Evolutionary conservation across 2,329 filamentous ascomycete species (phyloP).

Genomic region (Botrytis pseudocinerea): DNA sequence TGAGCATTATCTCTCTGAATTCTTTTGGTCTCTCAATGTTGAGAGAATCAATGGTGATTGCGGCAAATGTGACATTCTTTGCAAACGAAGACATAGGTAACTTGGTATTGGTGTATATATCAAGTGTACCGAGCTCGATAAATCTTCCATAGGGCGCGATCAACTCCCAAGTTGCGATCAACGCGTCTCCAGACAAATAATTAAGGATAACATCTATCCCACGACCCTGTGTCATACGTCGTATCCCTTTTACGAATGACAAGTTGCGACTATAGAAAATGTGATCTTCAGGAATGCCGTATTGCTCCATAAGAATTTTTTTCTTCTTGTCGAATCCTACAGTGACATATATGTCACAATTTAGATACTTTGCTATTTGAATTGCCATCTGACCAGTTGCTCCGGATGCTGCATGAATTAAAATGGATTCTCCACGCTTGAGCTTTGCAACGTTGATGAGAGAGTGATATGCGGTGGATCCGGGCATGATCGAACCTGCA

Average conservation of each 20-base stretch:
- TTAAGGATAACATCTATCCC: slow-evolving; percentile 5
- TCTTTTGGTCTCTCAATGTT: too few relatives aligned
- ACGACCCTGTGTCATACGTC: not conserved
- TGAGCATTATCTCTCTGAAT: too few relatives aligned
- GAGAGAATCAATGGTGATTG: too few relatives aligned
- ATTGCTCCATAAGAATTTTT: not conserved
- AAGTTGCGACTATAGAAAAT: not conserved
- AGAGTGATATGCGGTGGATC: not conserved
- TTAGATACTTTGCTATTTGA: not conserved
- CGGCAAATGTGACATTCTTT: too few relatives aligned
- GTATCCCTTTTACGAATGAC: not conserved
- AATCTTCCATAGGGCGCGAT: not conserved
- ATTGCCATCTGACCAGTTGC: not conserved
- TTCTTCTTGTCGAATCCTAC: not conserved
- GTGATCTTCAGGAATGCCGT: not conserved
- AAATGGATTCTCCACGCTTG: not conserved
- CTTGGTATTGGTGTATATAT: too few relatives aligned
- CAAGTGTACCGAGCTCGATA: not conserved
- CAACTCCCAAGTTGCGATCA: not conserved
- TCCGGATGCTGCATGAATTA: slow-evolving; percentile 2
- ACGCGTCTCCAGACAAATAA: not conserved
- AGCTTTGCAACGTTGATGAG: not conserved
- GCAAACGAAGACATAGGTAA: too few relatives aligned
- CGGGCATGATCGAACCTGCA: too few relatives aligned
- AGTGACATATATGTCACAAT: not conserved